phyloP scores from a whole-genome alignment of 176 grass and related monocot species.

The Hyparrhenia diplandra region DNA sequence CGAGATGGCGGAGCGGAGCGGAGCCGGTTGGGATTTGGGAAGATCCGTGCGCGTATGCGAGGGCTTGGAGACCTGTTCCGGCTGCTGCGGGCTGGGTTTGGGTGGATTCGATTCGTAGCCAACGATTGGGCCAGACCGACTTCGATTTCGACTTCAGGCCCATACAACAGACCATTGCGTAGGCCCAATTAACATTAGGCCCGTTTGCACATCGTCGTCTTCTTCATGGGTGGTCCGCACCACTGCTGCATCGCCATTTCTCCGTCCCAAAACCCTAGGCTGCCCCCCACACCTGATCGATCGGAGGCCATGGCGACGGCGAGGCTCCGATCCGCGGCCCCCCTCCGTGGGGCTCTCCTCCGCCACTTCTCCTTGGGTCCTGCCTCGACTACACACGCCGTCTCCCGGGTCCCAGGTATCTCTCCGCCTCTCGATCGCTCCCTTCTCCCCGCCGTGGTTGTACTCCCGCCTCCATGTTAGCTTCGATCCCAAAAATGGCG shows the following conservation, averaged over 20 bases:
- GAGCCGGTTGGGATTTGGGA: background rate
- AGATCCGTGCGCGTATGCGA: slow-evolving; percentile 8
- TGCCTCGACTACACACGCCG: background rate
- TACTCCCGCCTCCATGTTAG: background rate
- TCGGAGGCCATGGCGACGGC: slow-evolving; percentile 38
- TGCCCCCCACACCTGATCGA: background rate
- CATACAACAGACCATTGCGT: background rate
- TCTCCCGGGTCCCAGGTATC: slow-evolving; percentile 28
- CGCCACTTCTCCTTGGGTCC: background rate
- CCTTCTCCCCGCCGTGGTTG: background rate
- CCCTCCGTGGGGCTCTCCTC: slow-evolving; percentile 29
- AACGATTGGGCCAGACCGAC: background rate
- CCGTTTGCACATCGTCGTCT: background rate
- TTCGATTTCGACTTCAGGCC: background rate
- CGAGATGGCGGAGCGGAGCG: slow-evolving; percentile 21
- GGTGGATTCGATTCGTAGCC: background rate
- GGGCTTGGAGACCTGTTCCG: background rate
- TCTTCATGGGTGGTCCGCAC: background rate
- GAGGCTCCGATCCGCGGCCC: slow-evolving; percentile 37
- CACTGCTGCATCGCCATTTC: background rate
- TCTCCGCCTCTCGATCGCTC: background rate
- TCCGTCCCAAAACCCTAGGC: slow-evolving; percentile 39
- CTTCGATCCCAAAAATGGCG: background rate
- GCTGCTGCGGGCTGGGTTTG: background rate
- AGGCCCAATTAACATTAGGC: background rate